These are phyloP conservation scores for Neofusicoccum sp. DNA, from an alignment of 2,329 filamentous ascomycete species.

Conservation along the genomic window DNA sequence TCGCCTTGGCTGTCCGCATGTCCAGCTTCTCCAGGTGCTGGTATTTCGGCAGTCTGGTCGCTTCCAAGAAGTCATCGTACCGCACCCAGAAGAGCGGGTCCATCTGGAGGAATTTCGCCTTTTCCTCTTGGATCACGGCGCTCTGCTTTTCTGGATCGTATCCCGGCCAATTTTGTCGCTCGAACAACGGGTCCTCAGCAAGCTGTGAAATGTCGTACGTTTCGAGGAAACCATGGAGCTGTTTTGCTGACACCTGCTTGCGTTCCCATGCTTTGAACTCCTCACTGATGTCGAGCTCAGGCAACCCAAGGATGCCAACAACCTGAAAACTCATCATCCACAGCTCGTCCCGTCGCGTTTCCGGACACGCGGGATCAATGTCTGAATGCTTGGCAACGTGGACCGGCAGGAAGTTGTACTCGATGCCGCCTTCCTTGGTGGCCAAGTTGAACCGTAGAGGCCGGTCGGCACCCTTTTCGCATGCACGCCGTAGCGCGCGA, in stretches of 20 bases:
- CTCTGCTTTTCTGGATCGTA: slow-evolving; percentile 30
- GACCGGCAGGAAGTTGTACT: slow-evolving; percentile 38
- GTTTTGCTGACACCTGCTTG: slow-evolving; percentile 32
- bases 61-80: slow-evolving; percentile 21
- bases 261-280: slow-evolving; percentile 34
- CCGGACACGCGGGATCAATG: slow-evolving; percentile 22
- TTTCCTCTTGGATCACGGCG: slow-evolving; percentile 15
- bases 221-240: slow-evolving; percentile 36
- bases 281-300: slow-evolving; percentile 37
- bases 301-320: slow-evolving; percentile 40
- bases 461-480: slow-evolving; percentile 36
- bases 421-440: slow-evolving; percentile 39
- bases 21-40: slow-evolving; percentile 12
- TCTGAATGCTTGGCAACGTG: slow-evolving; percentile 34
- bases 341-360: slow-evolving; percentile 24
- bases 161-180: slow-evolving; percentile 37
- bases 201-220: slow-evolving; percentile 39
- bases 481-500: slow-evolving; percentile 36
- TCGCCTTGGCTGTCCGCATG: slow-evolving; percentile 16
- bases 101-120: slow-evolving; percentile 21
- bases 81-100: slow-evolving; percentile 22
- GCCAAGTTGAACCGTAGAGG: slow-evolving; percentile 34
- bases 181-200: slow-evolving; percentile 39
- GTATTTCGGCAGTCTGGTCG: neutral
- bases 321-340: slow-evolving; percentile 41